Evolutionary conservation across 106 monocot genomes (phyloP), one percentile per base, ranked within the genome.

Genomic region (Dactylorhiza incarnata): DNA sequence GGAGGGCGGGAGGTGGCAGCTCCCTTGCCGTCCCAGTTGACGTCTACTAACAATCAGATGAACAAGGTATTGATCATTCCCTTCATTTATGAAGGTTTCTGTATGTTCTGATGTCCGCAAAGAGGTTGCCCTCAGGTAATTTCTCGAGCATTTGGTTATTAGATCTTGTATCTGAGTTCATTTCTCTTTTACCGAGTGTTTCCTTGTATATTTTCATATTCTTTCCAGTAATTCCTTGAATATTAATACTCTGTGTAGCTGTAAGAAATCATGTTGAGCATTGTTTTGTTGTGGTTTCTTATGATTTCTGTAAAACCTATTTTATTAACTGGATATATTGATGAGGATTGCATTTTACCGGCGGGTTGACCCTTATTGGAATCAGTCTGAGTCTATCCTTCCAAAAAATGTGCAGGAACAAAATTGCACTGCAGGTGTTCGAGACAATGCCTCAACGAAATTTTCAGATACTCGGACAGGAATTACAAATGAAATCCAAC

Each of bases 91-190:
- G 16, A 24, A 29, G 43, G 29, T 59, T 17, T 47, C 37, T 11
- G 16, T 48, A 11, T 24, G 43, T 55, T 10, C 68, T 19, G 82
- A 69, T 75, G 87, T 91, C 61, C 83, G 85, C 29, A 91, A 87
- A 79, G 91, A 91, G 78, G 87, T 91, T 45, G 87, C 87, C 3
- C 81, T 83, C 9, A 87, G 91, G 91, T 91, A 73, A 81, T 54
- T 9, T 49, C 49, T 53, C 44, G 23, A 47, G n/a, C 26, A 49
- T 20, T 23, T 49, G 16, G 10, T 79, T 74, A 55, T 54, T 53
- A 25, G 45, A 22, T 43, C 43, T 55, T 25, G n/a, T 49, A 72
- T 48, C 6, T 72, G 22, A 72, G 46, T 48, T 71, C 2, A 48
- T 48, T 45, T 45, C 37, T 68, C 4, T 68, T 68, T n/a, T 58